Base-by-base conservation (phyloP, 202 grass and related monocot species). In the Bolboschoenoplectus hybrid region DNA sequence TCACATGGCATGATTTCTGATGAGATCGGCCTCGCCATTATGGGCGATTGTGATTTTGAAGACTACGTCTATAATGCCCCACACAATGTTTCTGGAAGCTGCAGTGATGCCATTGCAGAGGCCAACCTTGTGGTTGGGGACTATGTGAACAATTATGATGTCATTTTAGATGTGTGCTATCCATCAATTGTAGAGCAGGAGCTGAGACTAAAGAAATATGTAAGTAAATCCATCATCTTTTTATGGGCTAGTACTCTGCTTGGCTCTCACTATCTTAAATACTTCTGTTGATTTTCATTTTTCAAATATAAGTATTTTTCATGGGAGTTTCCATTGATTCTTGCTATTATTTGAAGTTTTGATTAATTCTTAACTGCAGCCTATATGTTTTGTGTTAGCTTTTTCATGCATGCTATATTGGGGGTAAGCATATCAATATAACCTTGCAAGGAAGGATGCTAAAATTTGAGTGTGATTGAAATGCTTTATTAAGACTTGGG, bases 1-100 rank as follows among this genome's bases (percentile, higher is more conserved):
- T 99, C 97, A 6, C 97, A 99, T 58, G 97, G 97, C 71, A 99
- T 99, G 93, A 97, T 97, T 60, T 99, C 97, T 39, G 97, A 99
- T 49, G 97, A 99, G 86, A 88, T 97, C 70, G 94, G 93, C 84
- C 89, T 99, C 2, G 82, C 89, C 0, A 96, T 99, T 62, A 97
- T 88, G 90, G 81, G 91, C 51, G 43, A 81, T 67, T 99, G 93
- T 67, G 89, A 97, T 83, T 99, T 99, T 36, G 97, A 99, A 90
- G 93, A 99, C 73, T 99, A 99, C 81, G 89, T 86, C 52, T 99
- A 93, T 56, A 81, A 6, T 51, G 53, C 56, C 61, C 85, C 89
- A 3, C 90, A 99, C 35, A 97, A 99, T 56, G 93, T 97, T 70
- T 92, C 87, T 79, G 91, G 89, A 89, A 87, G 86, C 4, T 99